Conservation (phyloP, 495 filamentous ascomycete genomes). For the Letharia lupina region DNA sequence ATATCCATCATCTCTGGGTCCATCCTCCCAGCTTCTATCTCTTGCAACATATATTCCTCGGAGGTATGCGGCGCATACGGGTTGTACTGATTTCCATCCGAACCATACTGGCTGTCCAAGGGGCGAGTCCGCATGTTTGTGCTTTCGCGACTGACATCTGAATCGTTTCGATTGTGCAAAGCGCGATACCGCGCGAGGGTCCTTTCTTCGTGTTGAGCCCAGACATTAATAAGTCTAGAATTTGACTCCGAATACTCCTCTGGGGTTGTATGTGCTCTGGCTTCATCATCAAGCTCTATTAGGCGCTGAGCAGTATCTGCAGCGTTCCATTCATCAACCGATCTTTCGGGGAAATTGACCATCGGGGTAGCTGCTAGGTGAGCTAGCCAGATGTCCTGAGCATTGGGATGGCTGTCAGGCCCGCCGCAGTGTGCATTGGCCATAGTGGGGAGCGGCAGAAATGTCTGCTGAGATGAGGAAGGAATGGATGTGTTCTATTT, state of each 20-base stretch:
- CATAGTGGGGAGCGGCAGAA: neutral
- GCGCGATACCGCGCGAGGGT: neutral
- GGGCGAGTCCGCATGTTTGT: neutral
- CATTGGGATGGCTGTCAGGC: neutral
- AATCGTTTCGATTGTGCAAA: neutral
- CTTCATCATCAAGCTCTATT: neutral
- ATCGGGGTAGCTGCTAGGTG: neutral
- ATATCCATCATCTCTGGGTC: neutral
- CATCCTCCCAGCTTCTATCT: slow-evolving; percentile 2
- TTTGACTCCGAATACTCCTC: neutral
- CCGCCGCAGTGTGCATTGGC: neutral
- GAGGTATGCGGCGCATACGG: neutral
- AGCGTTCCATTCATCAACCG: neutral
- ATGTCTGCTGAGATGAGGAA: neutral
- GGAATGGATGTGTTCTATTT: neutral
- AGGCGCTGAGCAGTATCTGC: neutral
- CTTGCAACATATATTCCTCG: slow-evolving; percentile 3
- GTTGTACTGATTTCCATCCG: slow-evolving; percentile 6
- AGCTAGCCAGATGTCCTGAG: neutral
- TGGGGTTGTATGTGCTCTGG: neutral
- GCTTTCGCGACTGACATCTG: neutral
- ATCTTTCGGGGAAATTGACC: neutral
- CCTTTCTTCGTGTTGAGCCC: neutral
- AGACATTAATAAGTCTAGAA: neutral
- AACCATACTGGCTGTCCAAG: neutral